Evolutionary conservation across 345 rosid genomes (phyloP), one percentile per base, ranked within the genome.

Genomic region (Populus deltoides): DNA sequence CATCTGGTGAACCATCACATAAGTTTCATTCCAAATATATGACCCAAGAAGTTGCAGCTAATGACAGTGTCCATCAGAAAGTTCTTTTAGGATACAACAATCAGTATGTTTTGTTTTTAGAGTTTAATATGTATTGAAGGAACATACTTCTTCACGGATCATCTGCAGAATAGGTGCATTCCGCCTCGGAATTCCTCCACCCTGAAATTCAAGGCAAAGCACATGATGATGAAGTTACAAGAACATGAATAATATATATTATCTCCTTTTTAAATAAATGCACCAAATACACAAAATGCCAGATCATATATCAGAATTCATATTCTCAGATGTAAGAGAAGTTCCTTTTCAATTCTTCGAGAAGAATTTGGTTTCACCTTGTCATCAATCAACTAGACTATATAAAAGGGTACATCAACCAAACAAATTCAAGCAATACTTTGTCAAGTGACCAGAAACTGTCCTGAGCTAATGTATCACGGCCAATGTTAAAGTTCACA

Each of bases 171-270:
- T 83, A 80, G 98, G 99, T 66, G 97, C 98, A 82, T 84, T 95
- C 78, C 97, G 90, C 77, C 98, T 78, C n/a, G 97, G 90, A 85
- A 95, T 90, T 81, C 99, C 99, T 76, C 93, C 92, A 20, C 93
- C 99, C 98, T 95, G 82, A 69, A 74, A 75, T 61, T 69, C 76
- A 66, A 76, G 41, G 66, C 68, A 71, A 35, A 73, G 62, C 55
- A 80, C 33, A 39, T 31, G 8, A 72, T 16, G 31, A 66, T 47
- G 77, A 45, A 47, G 31, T 9, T 47, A 70, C 62, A 68, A 75
- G 41, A 15, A 35, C 51, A 72, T 53, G 70, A 51, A 35, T 4
- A 16, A 27, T 13, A 35, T 16, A 57, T 67, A 57, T 24, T 12
- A 74, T 68, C 74, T 68, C 43, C 47, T 15, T 41, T 24, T 66